These are phyloP conservation scores for Brassica nigra DNA, from an alignment of 345 rosid genomes.

Conservation along the genomic window DNA sequence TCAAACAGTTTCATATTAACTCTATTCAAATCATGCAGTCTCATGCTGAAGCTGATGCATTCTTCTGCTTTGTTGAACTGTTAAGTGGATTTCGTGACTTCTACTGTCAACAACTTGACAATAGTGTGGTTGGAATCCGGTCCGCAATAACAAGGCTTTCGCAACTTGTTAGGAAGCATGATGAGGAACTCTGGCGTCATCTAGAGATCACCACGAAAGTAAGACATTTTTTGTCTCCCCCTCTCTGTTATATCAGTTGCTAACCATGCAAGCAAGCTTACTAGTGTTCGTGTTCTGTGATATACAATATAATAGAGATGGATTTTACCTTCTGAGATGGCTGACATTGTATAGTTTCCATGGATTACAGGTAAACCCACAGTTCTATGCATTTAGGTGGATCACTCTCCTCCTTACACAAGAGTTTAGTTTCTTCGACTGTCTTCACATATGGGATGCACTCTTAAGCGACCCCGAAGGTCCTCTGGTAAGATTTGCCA, in stretches of 20 bases:
- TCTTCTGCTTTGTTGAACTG: conserved; percentile 86
- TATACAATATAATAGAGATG: not conserved
- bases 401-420: conserved; percentile 96
- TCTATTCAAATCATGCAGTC: conserved; percentile 41
- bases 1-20: not conserved
- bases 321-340: not conserved
- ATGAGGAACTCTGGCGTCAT: conserved; percentile 99
- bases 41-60: conserved; percentile 43
- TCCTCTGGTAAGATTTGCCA: conserved; percentile 65
- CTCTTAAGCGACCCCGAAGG: conserved; percentile 95
- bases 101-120: conserved; percentile 97
- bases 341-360: conserved; percentile 15
- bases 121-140: conserved; percentile 93
- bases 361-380: conserved; percentile 84
- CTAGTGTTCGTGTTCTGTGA: not conserved
- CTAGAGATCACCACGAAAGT: conserved; percentile 95
- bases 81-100: conserved; percentile 95
- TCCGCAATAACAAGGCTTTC: conserved; percentile 83
- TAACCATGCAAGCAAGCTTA: not conserved
- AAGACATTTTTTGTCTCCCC: conserved; percentile 34
- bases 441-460: conserved; percentile 95
- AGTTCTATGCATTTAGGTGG: conserved; percentile 97
- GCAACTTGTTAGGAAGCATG: conserved; percentile 83
- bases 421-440: conserved; percentile 85
- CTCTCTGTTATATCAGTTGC: not conserved